A percentile compares a stretch with the other conserved stretches of the same genome.
Conservation (phyloP, 257 asterid species). For the Solanum piurae region DNA sequence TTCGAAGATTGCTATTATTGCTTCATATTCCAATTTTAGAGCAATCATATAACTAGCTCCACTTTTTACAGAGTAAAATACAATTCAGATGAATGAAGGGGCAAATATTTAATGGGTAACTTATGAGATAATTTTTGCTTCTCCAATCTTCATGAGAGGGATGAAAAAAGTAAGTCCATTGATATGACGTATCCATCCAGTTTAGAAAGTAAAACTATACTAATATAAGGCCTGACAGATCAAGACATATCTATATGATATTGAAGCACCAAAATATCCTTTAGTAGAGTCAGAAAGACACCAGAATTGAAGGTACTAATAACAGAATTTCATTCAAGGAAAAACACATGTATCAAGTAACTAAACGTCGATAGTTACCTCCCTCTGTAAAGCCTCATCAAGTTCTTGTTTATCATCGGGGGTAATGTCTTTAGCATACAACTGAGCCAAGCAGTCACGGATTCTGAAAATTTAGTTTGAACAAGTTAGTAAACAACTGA, state of each 20-base stretch:
- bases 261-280: not conserved
- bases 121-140: not conserved
- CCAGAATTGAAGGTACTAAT: not conserved
- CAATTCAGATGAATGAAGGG: not conserved
- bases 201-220: not conserved
- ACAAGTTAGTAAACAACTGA: not conserved
- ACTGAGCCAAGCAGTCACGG: conserved; percentile 42
- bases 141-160: not conserved
- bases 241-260: not conserved
- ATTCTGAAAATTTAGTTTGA: conserved; percentile 12
- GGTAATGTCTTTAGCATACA: conserved; percentile 36
- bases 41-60: not conserved
- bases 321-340: not conserved
- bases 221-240: not conserved
- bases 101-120: not conserved
- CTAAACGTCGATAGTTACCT: conserved; percentile 15
- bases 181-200: not conserved
- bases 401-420: conserved; percentile 46
- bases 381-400: conserved; percentile 46
- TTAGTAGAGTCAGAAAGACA: not conserved
- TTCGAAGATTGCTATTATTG: not conserved
- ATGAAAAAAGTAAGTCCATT: not conserved
- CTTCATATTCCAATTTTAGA: not conserved
- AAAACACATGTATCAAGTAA: not conserved
- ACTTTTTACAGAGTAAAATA: not conserved